phyloP scores from a whole-genome alignment of 1,284 basidiomycete species.

The Chalciporus sp. region DNA sequence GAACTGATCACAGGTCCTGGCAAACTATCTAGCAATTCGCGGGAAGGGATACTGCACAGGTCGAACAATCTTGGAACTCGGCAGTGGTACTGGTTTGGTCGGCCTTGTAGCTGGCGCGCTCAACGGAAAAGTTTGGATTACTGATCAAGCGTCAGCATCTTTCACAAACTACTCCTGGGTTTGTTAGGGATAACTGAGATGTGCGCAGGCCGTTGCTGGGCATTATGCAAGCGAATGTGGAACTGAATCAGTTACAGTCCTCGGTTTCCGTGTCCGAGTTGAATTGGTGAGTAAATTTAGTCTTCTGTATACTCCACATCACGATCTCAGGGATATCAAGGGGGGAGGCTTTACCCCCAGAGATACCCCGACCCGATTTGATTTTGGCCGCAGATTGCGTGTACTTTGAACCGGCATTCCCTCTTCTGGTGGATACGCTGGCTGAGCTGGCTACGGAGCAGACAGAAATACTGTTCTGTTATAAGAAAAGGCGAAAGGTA shows the following conservation, averaged over 20 bases:
- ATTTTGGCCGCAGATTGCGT: constrained; percentile 92
- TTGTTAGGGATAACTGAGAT: constrained; percentile 20
- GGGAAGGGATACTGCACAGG: constrained; percentile 51
- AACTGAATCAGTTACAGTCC: constrained; percentile 58
- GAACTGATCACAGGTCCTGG: constrained; percentile 60
- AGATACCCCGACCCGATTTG: constrained; percentile 57
- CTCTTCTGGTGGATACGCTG: constrained; percentile 83
- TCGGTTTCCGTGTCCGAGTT: constrained; percentile 68
- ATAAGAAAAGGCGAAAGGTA: constrained; percentile 92
- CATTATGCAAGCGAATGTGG: constrained; percentile 75
- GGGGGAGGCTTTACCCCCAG: constrained; percentile 52
- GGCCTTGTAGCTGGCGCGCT: constrained; percentile 80
- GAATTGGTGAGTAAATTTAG: constrained; percentile 62
- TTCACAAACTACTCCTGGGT: constrained; percentile 7
- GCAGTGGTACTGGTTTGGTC: constrained; percentile 89
- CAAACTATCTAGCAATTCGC: constrained; percentile 68
- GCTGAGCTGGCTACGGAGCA: constrained; percentile 57
- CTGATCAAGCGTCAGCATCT: constrained; percentile 81
- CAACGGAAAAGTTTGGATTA: constrained; percentile 72
- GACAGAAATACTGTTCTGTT: constrained; percentile 85
- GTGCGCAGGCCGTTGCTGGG: constrained; percentile 64
- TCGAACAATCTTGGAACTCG: constrained; percentile 78
- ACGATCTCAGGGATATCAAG: constrained; percentile 38
- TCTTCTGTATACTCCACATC: background rate
- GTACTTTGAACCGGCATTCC: constrained; percentile 94